Percentiles rank a stretch among this genome's conserved stretches.
Conservation (phyloP, 495 filamentous ascomycete genomes). For the Aspergillus bertholletiae region DNA sequence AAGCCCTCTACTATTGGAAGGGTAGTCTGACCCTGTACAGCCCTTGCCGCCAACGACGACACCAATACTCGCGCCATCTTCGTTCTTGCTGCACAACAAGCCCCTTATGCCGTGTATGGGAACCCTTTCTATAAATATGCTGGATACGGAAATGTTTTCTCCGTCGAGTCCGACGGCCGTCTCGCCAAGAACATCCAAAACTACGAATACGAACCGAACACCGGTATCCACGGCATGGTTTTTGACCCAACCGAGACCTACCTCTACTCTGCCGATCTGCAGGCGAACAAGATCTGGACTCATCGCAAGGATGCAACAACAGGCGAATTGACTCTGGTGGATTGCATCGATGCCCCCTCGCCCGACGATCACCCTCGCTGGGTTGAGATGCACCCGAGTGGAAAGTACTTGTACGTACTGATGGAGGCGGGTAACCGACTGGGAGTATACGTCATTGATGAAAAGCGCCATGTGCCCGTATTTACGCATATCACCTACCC, state of each 20-base stretch:
- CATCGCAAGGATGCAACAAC: constrained; percentile 65
- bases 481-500: constrained; percentile 76
- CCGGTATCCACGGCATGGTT: constrained; percentile 85
- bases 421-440: constrained; percentile 84
- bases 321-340: constrained; percentile 63
- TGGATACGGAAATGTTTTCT: constrained; percentile 75
- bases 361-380: constrained; percentile 75
- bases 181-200: constrained; percentile 72
- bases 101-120: constrained; percentile 77
- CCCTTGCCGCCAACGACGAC: constrained; percentile 59
- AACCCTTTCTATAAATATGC: constrained; percentile 86
- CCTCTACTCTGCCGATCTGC: constrained; percentile 81
- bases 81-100: constrained; percentile 68
- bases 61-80: constrained; percentile 86
- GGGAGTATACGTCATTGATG: constrained; percentile 76
- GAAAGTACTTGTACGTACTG: constrained; percentile 74
- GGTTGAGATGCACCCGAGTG: constrained; percentile 74
- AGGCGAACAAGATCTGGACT: constrained; percentile 82
- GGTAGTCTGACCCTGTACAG: constrained; percentile 32
- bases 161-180: constrained; percentile 56
- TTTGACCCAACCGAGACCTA: constrained; percentile 82
- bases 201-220: constrained; percentile 68
- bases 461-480: constrained; percentile 70
- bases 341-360: constrained; percentile 65
- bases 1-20: neutral